A percentile compares a stretch with the other conserved stretches of the same genome.
Conservation (phyloP, 1,284 basidiomycete species). For the Vanrija sp. region DNA sequence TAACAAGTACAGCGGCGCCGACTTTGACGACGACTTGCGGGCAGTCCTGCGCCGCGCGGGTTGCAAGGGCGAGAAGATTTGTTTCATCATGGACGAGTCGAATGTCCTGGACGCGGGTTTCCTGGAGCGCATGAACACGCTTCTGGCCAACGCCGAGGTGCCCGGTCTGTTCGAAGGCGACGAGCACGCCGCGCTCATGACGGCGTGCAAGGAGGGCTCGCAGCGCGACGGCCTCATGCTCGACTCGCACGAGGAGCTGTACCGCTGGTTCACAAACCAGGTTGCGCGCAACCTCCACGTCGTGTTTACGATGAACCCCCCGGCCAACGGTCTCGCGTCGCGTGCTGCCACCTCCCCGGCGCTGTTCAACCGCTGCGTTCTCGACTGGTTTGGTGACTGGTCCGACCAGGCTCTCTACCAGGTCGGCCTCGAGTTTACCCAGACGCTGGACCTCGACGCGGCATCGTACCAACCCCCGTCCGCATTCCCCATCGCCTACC, state of each 20-base stretch:
- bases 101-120: constrained; percentile 98
- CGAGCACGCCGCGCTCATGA: constrained; percentile 94
- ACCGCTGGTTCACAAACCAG: constrained; percentile 95
- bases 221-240: constrained; percentile 97
- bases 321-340: constrained; percentile 88
- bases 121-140: constrained; percentile 97
- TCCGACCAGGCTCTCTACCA: constrained; percentile 95
- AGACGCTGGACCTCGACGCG: constrained; percentile 82
- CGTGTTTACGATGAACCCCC: constrained; percentile 99
- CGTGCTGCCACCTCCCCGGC: constrained; percentile 96
- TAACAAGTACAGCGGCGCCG: constrained; percentile 95
- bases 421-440: constrained; percentile 91
- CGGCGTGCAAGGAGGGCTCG: constrained; percentile 96
- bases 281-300: constrained; percentile 95
- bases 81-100: constrained; percentile 99
- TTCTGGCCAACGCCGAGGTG: constrained; percentile 98
- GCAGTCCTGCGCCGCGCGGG: constrained; percentile 89
- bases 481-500: constrained; percentile 83
- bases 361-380: constrained; percentile 94
- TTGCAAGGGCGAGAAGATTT: constrained; percentile 98
- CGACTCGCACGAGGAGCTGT: constrained; percentile 94
- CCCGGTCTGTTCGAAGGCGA: constrained; percentile 98
- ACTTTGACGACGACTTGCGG: constrained; percentile 96
- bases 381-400: constrained; percentile 99
- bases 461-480: constrained; percentile 70